These are phyloP conservation scores for Globisporangium parvum DNA, from an alignment of 352 stramenopile genomes.

Conservation along the genomic window DNA sequence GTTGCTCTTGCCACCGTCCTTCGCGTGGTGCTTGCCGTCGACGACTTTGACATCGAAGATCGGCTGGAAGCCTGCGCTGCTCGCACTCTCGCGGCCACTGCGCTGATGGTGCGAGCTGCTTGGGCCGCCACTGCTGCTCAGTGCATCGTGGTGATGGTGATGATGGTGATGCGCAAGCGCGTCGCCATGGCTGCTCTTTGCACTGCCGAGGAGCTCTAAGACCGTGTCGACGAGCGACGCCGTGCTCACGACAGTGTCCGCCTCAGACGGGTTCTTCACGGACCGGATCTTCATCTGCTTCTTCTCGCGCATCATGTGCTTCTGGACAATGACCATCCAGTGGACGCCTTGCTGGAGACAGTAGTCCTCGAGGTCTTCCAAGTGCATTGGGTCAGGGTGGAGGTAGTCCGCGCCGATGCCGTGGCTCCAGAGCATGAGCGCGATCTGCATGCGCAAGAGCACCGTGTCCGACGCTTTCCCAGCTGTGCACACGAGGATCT, in stretches of 20 bases:
- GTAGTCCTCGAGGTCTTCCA: constrained; percentile 82
- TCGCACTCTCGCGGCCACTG: constrained; percentile 15
- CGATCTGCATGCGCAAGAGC: constrained; percentile 75
- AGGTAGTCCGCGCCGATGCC: constrained; percentile 75
- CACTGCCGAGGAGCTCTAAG: constrained; percentile 31
- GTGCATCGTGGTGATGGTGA: constrained; percentile 3
- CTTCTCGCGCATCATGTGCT: constrained; percentile 79
- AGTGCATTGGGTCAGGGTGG: constrained; percentile 70
- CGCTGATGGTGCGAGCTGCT: constrained; percentile 14
- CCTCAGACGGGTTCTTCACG: constrained; percentile 62
- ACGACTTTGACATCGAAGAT: constrained; percentile 77
- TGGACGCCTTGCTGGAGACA: constrained; percentile 67
- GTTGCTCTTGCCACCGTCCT: constrained; percentile 65
- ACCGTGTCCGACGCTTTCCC: constrained; percentile 69
- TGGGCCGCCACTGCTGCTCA: constrained; percentile 6
- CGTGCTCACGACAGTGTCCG: constrained; percentile 60
- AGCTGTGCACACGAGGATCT: constrained; percentile 72
- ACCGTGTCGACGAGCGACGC: constrained; percentile 63
- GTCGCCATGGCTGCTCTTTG: constrained; percentile 10
- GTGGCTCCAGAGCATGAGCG: constrained; percentile 63
- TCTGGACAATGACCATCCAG: constrained; percentile 86
- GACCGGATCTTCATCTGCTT: constrained; percentile 78
- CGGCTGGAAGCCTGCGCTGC: constrained; percentile 29
- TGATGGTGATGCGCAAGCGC: constrained; percentile 1
- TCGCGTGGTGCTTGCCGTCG: constrained; percentile 51